phyloP scores from a whole-genome alignment of 257 asterid genomes.

The Salvia hispanica region DNA sequence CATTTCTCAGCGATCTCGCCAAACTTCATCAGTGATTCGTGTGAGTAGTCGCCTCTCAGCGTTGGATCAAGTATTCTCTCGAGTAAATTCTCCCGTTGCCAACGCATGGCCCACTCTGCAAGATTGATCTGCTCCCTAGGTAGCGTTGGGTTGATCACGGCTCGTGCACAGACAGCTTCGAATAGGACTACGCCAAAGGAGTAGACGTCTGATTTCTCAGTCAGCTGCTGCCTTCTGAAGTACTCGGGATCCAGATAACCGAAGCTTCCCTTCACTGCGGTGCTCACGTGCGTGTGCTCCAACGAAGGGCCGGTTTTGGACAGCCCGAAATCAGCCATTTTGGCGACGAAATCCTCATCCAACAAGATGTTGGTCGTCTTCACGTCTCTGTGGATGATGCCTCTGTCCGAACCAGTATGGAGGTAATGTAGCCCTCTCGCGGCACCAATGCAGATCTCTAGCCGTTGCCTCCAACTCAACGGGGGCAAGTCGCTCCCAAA shows the following conservation, averaged over 20 bases:
- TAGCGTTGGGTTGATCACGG: constrained; percentile 74
- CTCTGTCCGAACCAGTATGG: constrained; percentile 84
- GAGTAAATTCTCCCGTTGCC: constrained; percentile 61
- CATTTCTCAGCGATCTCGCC: constrained; percentile 88
- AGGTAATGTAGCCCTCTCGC: constrained; percentile 88
- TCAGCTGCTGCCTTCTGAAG: constrained; percentile 78
- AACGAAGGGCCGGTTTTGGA: constrained; percentile 78
- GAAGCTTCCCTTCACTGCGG: constrained; percentile 90
- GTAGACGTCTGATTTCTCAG: constrained; percentile 87
- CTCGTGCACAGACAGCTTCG: constrained; percentile 71
- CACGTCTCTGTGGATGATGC: constrained; percentile 81
- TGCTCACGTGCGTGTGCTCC: constrained; percentile 91
- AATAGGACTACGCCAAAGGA: constrained; percentile 86
- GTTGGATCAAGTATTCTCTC: constrained; percentile 62
- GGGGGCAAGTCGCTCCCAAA: constrained; percentile 70
- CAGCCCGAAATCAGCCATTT: constrained; percentile 90
- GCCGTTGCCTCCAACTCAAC: constrained; percentile 74
- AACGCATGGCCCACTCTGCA: constrained; percentile 85
- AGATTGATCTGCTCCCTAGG: constrained; percentile 83
- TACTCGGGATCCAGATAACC: constrained; percentile 89
- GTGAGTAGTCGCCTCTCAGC: constrained; percentile 49
- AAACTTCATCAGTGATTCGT: constrained; percentile 57
- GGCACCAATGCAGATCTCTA: constrained; percentile 76
- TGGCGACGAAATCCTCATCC: constrained; percentile 70
- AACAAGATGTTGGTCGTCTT: constrained; percentile 84